phyloP scores from a whole-genome alignment of 768 basidiomycete genomes.

The Boletus subcaerulescens region DNA sequence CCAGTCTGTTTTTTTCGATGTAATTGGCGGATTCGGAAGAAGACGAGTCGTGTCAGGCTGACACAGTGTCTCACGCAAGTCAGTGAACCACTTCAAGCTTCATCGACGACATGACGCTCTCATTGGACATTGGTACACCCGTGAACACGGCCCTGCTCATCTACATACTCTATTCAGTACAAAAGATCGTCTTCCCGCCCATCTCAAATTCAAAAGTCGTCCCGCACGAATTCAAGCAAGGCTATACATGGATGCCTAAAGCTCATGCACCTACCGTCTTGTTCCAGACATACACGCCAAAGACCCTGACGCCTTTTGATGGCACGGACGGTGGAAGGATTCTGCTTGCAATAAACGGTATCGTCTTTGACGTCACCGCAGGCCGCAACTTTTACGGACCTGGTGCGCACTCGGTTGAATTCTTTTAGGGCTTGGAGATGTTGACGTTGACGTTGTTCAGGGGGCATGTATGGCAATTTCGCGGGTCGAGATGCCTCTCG shows the following conservation, averaged over 20 bases:
- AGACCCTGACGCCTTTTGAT: conserved; percentile 64
- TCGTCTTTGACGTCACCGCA: conserved; percentile 89
- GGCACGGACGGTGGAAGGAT: conserved; percentile 69
- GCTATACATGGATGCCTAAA: conserved; percentile 92
- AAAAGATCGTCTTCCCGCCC: conserved; percentile 73
- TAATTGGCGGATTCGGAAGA: too few relatives aligned
- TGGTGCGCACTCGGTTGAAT: conserved; percentile 46
- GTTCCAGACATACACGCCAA: conserved; percentile 77
- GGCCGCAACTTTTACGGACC: conserved; percentile 95
- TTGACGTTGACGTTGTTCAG: conserved; percentile 38
- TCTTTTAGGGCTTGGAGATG: neutral
- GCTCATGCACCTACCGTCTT: conserved; percentile 74
- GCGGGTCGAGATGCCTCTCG: conserved; percentile 94
- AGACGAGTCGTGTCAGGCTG: too few relatives aligned
- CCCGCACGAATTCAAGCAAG: conserved; percentile 71
- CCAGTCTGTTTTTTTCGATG: too few relatives aligned
- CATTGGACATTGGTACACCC: conserved; percentile 61
- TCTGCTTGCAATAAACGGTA: conserved; percentile 80
- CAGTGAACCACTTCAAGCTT: neutral
- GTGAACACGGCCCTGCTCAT: conserved; percentile 75
- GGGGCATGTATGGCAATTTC: conserved; percentile 97
- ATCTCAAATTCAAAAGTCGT: conserved; percentile 44
- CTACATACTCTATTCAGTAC: conserved; percentile 76
- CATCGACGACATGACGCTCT: conserved; percentile 32
- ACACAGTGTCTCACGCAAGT: too few relatives aligned